Percentiles rank a stretch among this genome's conserved stretches.
These are phyloP conservation scores for Ophiocordyceps camponoti-saundersi DNA, from an alignment of 2,329 filamentous ascomycete species.

Conservation along the genomic window DNA sequence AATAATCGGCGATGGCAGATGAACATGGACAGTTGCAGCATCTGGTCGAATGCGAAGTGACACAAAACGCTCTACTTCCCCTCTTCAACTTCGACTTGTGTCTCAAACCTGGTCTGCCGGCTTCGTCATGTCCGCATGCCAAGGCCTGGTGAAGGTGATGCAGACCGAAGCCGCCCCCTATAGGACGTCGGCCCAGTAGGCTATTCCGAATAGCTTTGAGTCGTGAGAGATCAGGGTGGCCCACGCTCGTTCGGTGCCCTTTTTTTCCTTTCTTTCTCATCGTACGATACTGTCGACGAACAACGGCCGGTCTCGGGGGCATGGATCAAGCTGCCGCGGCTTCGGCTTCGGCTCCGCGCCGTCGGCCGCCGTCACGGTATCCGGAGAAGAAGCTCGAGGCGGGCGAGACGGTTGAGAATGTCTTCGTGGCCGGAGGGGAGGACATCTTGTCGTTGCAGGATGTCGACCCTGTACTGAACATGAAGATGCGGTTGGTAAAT, in stretches of 20 bases:
- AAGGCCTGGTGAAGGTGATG: too few species aligned
- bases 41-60: too few species aligned
- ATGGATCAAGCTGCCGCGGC: background rate
- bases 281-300: too few species aligned
- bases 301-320: background rate
- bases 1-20: too few species aligned
- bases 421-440: conserved; percentile 8
- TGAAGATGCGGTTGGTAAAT: conserved; percentile 55
- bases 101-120: too few species aligned
- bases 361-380: background rate
- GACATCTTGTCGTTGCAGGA: conserved; percentile 41
- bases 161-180: too few species aligned
- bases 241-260: background rate
- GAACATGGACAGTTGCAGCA: too few species aligned
- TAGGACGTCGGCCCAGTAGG: too few species aligned
- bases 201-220: too few species aligned
- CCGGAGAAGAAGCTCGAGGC: conserved; percentile 4
- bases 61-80: too few species aligned
- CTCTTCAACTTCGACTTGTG: too few species aligned
- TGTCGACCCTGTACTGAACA: conserved; percentile 42
- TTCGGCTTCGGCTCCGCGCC: background rate
- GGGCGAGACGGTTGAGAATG: background rate
- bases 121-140: too few species aligned
- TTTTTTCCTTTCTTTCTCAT: background rate
- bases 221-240: background rate